phyloP scores from a whole-genome alignment of 2,329 filamentous ascomycete genomes.

The Didymella keratinophila region DNA sequence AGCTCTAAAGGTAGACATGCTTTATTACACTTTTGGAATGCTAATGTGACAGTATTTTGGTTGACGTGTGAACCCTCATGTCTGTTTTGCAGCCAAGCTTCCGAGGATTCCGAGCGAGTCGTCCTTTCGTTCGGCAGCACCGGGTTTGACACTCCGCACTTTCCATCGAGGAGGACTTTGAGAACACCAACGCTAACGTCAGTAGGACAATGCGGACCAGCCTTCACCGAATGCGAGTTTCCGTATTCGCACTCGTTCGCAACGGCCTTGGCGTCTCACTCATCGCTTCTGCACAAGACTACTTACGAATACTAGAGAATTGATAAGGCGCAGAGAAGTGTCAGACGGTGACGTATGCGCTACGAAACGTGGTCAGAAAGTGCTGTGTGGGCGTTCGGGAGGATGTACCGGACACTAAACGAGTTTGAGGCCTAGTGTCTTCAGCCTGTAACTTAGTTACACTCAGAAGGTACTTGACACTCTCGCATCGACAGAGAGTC shows the following conservation, averaged over 20 bases:
- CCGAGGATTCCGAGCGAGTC: conserved; percentile 30
- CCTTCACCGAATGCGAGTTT: background rate
- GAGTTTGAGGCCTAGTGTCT: conserved; percentile 1
- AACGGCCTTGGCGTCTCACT: background rate
- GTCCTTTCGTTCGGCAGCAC: conserved; percentile 2
- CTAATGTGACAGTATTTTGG: conserved; percentile 1
- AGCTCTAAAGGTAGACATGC: background rate
- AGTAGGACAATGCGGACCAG: background rate
- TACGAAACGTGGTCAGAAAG: background rate
- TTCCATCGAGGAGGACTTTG: background rate
- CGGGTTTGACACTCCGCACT: conserved; percentile 1
- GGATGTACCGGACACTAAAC: conserved; percentile 18
- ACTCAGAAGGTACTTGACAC: too few relatives aligned
- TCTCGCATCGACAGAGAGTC: too few relatives aligned
- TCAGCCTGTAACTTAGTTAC: too few relatives aligned
- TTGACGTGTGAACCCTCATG: conserved; percentile 18
- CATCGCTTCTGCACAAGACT: background rate
- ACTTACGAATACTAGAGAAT: background rate
- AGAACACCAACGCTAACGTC: background rate
- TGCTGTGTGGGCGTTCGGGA: conserved; percentile 1
- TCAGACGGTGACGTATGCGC: conserved; percentile 17
- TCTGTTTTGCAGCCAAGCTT: conserved; percentile 26
- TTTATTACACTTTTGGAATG: background rate
- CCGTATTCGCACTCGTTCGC: background rate
- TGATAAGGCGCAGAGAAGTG: background rate